Conservation (phyloP, 306 rosid genomes). For the Gastrolobium villosum region DNA sequence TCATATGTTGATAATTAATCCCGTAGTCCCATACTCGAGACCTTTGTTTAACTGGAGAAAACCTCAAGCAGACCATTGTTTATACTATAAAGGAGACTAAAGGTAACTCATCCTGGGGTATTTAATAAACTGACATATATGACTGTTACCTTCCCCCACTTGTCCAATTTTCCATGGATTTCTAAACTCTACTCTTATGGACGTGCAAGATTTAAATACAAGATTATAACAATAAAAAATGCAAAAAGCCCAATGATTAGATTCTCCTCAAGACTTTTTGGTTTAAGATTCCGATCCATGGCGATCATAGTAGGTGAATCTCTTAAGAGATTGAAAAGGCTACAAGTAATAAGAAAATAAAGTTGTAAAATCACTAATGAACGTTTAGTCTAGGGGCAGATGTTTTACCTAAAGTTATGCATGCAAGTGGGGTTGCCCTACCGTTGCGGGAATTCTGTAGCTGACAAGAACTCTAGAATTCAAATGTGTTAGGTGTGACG, state of each 20-base stretch:
- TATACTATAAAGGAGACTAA: background rate
- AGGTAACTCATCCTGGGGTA: background rate
- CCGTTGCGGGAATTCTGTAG: too few species aligned
- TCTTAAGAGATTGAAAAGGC: background rate
- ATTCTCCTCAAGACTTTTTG: background rate
- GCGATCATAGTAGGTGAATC: background rate
- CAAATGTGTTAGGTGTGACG: background rate
- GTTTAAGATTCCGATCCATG: background rate
- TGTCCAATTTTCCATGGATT: background rate
- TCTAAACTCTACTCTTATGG: background rate
- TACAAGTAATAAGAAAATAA: background rate
- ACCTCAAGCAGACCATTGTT: background rate
- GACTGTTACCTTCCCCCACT: background rate
- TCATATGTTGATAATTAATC: slow-evolving; percentile 30
- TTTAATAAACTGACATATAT: background rate
- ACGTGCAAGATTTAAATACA: background rate
- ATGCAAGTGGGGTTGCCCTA: background rate
- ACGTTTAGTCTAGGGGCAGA: background rate
- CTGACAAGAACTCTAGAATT: background rate
- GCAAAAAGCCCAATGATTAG: background rate
- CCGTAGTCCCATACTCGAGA: background rate
- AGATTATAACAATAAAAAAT: background rate
- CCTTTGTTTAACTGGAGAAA: background rate
- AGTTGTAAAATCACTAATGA: background rate
- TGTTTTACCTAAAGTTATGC: background rate